phyloP scores from a whole-genome alignment of 768 basidiomycete genomes.

The Pulveroboletus frians region DNA sequence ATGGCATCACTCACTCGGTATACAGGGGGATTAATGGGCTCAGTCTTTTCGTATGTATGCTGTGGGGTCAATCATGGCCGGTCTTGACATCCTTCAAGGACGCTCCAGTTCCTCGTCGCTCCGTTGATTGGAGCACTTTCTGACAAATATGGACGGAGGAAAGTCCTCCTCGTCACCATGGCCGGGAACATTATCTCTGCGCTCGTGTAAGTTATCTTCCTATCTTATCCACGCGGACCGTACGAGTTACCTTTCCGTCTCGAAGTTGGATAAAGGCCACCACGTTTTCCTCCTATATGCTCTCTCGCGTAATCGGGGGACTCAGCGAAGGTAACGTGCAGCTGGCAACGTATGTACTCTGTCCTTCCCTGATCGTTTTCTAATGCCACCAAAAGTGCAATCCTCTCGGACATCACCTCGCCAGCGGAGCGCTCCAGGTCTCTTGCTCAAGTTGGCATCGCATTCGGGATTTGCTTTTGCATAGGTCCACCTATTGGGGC shows the following conservation, averaged over 20 bases:
- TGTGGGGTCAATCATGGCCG: conserved; percentile 31
- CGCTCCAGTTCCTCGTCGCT: conserved; percentile 78
- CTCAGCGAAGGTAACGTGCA: conserved; percentile 98
- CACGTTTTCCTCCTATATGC: conserved; percentile 82
- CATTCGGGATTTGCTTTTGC: conserved; percentile 93
- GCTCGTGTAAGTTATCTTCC: conserved; percentile 51
- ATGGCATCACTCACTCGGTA: conserved; percentile 5
- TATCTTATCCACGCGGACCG: not conserved
- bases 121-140: conserved; percentile 79
- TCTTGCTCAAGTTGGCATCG: conserved; percentile 90
- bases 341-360: conserved; percentile 71
- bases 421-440: conserved; percentile 76
- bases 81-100: conserved; percentile 41
- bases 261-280: conserved; percentile 85
- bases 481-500: conserved; percentile 93
- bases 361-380: not conserved
- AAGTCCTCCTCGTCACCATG: conserved; percentile 81
- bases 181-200: conserved; percentile 92
- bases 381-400: conserved; percentile 54
- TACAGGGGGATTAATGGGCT: conserved; percentile 85
- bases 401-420: conserved; percentile 86
- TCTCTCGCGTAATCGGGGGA: conserved; percentile 88
- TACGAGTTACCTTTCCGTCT: not conserved
- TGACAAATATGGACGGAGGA: conserved; percentile 86
- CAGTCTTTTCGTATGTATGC: conserved; percentile 75